Conservation (phyloP, 2,329 filamentous ascomycete species). For the Clarireedia homoeocarpa region DNA sequence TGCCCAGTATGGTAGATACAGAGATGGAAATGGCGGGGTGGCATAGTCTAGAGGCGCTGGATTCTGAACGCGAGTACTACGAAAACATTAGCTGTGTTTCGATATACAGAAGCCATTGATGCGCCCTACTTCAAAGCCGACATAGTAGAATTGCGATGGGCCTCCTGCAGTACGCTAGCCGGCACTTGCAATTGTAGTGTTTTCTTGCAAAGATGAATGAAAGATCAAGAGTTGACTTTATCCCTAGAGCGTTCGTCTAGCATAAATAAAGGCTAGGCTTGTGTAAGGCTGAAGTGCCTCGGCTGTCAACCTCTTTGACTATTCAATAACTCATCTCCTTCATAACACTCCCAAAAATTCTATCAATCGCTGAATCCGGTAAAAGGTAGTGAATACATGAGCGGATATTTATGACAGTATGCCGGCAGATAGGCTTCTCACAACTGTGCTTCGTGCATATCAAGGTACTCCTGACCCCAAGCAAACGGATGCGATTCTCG, state of each 20-base stretch:
- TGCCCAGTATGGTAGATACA: conserved; percentile 52
- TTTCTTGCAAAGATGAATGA: too few relatives aligned
- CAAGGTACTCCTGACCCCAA: conserved; percentile 22
- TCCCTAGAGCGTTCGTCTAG: too few relatives aligned
- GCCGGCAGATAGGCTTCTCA: conserved; percentile 29
- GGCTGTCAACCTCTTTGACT: not conserved
- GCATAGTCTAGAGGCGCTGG: conserved; percentile 41
- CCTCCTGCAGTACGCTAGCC: too few relatives aligned
- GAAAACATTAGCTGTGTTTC: conserved; percentile 7
- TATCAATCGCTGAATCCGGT: not conserved
- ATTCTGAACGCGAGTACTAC: conserved; percentile 21
- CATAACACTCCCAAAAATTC: not conserved
- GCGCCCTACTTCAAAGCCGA: conserved; percentile 19
- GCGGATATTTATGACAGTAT: conserved; percentile 7
- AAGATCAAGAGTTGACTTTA: too few relatives aligned
- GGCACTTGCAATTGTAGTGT: too few relatives aligned
- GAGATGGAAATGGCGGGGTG: conserved; percentile 56
- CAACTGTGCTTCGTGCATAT: conserved; percentile 27
- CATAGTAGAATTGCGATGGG: not conserved
- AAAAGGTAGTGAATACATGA: not conserved
- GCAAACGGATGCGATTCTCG: conserved; percentile 31
- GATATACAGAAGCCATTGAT: not conserved
- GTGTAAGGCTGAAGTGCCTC: not conserved
- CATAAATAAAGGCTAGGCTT: not conserved
- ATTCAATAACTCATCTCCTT: not conserved